phyloP scores from a whole-genome alignment of 768 basidiomycete genomes.

The Strobilomyces echinocephalus region DNA sequence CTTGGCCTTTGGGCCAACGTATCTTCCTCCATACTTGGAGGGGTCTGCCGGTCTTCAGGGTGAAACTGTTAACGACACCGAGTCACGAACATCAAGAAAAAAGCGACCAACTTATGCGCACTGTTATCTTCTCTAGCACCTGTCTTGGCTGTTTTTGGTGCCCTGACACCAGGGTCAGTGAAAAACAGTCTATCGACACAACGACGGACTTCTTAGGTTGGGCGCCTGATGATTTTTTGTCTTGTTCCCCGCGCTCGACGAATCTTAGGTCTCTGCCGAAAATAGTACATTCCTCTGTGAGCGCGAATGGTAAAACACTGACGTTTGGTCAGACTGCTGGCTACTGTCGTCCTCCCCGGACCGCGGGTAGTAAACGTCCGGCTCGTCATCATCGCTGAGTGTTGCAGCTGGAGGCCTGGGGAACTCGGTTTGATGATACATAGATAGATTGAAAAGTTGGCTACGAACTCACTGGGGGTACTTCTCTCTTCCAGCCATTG shows the following conservation, averaged over 20 bases:
- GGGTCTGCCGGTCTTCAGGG: background rate
- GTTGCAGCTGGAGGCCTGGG: background rate
- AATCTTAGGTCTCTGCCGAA: constrained; percentile 1
- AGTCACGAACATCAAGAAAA: background rate
- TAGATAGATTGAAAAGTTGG: background rate
- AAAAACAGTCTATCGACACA: background rate
- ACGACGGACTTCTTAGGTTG: background rate
- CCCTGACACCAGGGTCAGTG: background rate
- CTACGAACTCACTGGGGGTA: background rate
- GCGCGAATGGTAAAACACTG: background rate
- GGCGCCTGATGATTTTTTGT: accelerated
- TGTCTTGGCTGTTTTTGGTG: accelerated
- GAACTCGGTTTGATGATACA: background rate
- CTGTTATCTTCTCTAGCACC: background rate
- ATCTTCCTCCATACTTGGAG: background rate
- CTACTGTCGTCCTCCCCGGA: background rate
- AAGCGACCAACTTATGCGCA: background rate
- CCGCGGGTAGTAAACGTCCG: background rate
- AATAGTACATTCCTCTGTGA: background rate
- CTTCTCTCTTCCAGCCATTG: background rate
- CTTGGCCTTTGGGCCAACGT: background rate
- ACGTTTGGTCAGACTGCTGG: background rate
- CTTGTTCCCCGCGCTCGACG: constrained; percentile 2
- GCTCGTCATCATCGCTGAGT: background rate
- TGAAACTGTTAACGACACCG: background rate